These are phyloP conservation scores for Penicillium malachiteum DNA, from an alignment of 495 filamentous ascomycete genomes.

Conservation along the genomic window DNA sequence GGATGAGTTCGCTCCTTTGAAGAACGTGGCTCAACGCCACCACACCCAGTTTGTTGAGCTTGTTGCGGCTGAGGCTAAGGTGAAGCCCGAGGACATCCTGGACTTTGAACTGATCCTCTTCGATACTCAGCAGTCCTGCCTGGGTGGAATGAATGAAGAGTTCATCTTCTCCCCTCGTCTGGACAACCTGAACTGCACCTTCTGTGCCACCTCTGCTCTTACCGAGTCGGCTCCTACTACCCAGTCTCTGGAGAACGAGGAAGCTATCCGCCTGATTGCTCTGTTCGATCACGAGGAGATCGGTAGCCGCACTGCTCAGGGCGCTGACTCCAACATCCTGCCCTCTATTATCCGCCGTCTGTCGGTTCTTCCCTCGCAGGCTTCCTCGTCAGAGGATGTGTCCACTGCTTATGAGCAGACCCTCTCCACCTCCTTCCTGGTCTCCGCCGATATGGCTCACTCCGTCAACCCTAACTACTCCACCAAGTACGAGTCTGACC, in stretches of 20 bases:
- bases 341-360: slow-evolving; percentile 86
- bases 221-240: slow-evolving; percentile 71
- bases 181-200: slow-evolving; percentile 95
- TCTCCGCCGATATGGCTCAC: slow-evolving; percentile 98
- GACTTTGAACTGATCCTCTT: slow-evolving; percentile 97
- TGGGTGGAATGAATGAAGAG: slow-evolving; percentile 90
- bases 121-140: slow-evolving; percentile 84
- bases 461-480: slow-evolving; percentile 91
- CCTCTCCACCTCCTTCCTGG: slow-evolving; percentile 84
- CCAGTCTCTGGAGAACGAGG: slow-evolving; percentile 66
- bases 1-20: slow-evolving; percentile 63
- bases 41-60: slow-evolving; percentile 82
- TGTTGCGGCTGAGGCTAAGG: slow-evolving; percentile 76
- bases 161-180: slow-evolving; percentile 90
- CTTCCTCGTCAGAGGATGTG: slow-evolving; percentile 49
- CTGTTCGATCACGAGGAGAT: slow-evolving; percentile 99
- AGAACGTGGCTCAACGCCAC: slow-evolving; percentile 77
- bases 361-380: slow-evolving; percentile 64
- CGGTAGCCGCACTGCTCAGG: slow-evolving; percentile 86
- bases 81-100: slow-evolving; percentile 66
- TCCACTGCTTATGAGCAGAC: slow-evolving; percentile 91
- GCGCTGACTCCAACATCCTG: slow-evolving; percentile 88
- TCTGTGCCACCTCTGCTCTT: slow-evolving; percentile 77
- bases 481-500: slow-evolving; percentile 84
- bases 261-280: slow-evolving; percentile 80